A percentile compares a stretch with the other conserved stretches of the same genome.
phyloP scores from a whole-genome alignment of 805 yeast species.

The Pichia deserticola region DNA sequence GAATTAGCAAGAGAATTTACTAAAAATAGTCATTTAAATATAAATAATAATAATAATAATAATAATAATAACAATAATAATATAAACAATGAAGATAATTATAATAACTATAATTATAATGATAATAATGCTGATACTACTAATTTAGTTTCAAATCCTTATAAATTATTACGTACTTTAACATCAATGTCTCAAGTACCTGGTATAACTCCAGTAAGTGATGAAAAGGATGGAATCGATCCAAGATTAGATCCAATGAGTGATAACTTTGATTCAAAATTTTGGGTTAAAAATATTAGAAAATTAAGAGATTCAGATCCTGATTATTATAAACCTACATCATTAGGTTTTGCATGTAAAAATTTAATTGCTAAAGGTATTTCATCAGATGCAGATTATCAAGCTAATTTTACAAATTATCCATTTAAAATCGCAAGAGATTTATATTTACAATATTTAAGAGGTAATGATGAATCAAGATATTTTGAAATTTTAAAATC shows the following conservation, averaged over 20 bases:
- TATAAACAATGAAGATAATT: slow-evolving; percentile 1
- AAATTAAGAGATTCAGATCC: slow-evolving; percentile 46
- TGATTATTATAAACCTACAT: slow-evolving; percentile 55
- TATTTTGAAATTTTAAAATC: slow-evolving; percentile 43
- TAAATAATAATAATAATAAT: not conserved
- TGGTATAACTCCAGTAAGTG: slow-evolving; percentile 34
- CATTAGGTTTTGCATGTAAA: slow-evolving; percentile 52
- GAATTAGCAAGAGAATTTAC: slow-evolving; percentile 36
- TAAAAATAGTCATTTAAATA: slow-evolving; percentile 8
- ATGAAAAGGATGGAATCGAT: slow-evolving; percentile 16
- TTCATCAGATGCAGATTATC: slow-evolving; percentile 63
- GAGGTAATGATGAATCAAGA: slow-evolving; percentile 21
- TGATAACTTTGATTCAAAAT: slow-evolving; percentile 51
- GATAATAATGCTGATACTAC: not conserved
- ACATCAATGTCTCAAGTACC: slow-evolving; percentile 48
- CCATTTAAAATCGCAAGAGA: slow-evolving; percentile 30
- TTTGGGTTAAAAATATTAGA: slow-evolving; percentile 62
- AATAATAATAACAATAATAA: not conserved
- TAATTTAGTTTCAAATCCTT: not conserved
- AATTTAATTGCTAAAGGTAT: slow-evolving; percentile 56
- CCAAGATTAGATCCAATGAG: slow-evolving; percentile 52
- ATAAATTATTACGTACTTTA: slow-evolving; percentile 28
- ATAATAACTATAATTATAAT: not conserved
- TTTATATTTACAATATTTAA: slow-evolving; percentile 19
- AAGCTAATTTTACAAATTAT: slow-evolving; percentile 46